Conservation (phyloP, 208 protist genomes). For the Hexamita inflata region DNA sequence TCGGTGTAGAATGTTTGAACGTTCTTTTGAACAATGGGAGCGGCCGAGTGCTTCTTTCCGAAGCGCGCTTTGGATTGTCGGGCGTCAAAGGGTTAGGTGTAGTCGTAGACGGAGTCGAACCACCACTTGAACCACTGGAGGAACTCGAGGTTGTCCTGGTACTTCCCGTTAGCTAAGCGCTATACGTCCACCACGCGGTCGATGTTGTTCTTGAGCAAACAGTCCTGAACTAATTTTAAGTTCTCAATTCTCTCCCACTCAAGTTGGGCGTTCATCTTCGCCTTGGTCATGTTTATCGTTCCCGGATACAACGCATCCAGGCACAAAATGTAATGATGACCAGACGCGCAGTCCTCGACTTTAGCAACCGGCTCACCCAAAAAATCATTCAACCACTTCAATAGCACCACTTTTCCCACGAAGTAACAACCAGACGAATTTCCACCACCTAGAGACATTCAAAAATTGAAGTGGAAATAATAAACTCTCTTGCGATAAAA, state of each 20-base stretch:
- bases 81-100: background rate
- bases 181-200: background rate
- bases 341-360: slow-evolving; percentile 9
- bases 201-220: background rate
- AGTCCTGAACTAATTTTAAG: slow-evolving; percentile 12
- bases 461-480: background rate
- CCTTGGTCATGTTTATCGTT: background rate
- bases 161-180: background rate
- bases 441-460: background rate
- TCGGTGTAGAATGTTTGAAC: background rate
- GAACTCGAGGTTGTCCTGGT: slow-evolving; percentile 21
- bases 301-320: slow-evolving; percentile 12
- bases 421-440: slow-evolving; percentile 14
- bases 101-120: background rate
- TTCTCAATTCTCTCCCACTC: slow-evolving; percentile 15
- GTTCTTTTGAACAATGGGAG: background rate
- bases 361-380: background rate
- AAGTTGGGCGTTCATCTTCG: background rate
- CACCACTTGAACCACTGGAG: slow-evolving; percentile 26
- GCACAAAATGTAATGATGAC: slow-evolving; percentile 1
- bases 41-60: background rate
- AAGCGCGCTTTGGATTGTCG: background rate
- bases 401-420: background rate
- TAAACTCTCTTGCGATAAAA: too few relatives aligned
- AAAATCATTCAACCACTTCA: slow-evolving; percentile 9